Base-by-base conservation (phyloP, 441 rosid species). In the Biscutella laevigata region DNA sequence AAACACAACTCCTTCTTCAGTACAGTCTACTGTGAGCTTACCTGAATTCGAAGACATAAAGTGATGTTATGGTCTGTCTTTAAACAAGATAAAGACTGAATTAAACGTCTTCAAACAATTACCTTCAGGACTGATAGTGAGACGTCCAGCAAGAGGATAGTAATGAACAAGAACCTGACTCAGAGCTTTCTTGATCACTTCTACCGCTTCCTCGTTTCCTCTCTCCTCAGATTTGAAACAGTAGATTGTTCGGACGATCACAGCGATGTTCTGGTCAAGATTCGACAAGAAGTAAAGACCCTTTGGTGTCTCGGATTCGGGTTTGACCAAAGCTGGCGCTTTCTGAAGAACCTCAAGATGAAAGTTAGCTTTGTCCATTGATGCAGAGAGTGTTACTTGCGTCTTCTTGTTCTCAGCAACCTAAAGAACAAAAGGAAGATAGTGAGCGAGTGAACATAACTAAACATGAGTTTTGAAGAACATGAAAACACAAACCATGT, bases 61-160 rank as follows among this genome's bases (percentile, higher is more conserved):
- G 0, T 13, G 5, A 35, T 62, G 39, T 49, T 33, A 10, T 3
- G 40, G 1, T 30, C 5, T 46, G 41, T 14, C 9, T 33, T 8
- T 22, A 10, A 42, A 6, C 4, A 29, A 35, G 16, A 53, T 3
- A 14, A 9, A 44, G 43, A 29, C 51, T 3, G 29, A 25, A 39
- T 29, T 24, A 29, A 4, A 12, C 8, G 25, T 13, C 6, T 37
- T 48, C 14, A 33, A 21, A 5, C 10, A 53, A 0, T 2, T 59
- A 66, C 95, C 92, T 36, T 86, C 88, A 2, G 94, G 56, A 59
- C 95, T 82, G 19, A 86, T 72, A 2, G 86, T 78, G 4, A 86
- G 74, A 29, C 92, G 68, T 22, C 95, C 95, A 3, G 95, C 84
- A n/a, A 90, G 83, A 3, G 97, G 97, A 41, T 90, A 77, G 59